Base-by-base conservation (phyloP, 371 early-diverging fungal species). In the Mycotypha africana region DNA sequence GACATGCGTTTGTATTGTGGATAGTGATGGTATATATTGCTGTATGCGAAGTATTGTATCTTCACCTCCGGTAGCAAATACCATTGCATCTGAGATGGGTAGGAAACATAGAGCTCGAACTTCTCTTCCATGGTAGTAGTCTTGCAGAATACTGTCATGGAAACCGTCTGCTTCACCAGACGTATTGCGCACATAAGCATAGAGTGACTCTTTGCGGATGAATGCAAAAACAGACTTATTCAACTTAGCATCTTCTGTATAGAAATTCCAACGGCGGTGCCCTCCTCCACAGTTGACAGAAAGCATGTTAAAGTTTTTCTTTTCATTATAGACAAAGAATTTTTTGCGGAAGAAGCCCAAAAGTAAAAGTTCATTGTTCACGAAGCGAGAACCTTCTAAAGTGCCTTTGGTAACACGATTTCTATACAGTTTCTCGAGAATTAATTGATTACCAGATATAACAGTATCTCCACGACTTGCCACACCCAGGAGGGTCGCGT, bases 371-470 rank as follows among this genome's bases (percentile, higher is more conserved):
- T 79, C 72, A 6, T 66, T 74, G 34, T 83, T 78, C 40, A 80
- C 51, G 36, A 78, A 68, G 4, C 78, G 30, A 15, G 75, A 63
- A 22, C 76, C 67, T 56, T 87, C 88, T 16, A 85, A 47, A 76
- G 85, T 82, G 1, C 86, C 88, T 42, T 78, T 84, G 15, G 88
- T 87, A n/a, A 87, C 72, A 45, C 75, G 75, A 24, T 79, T 76
- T 10, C 74, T 60, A 45, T 79, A 81, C 10, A 84, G 59, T 39
- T 75, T 74, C 54, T 84, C 80, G 3, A 79, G 39, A 6, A 53
- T 35, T 53, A 65, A 49, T 30, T 65, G 67, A 0, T 59, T 45
- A 12, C 56, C 62, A 4, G 44, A 33, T 7, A 65, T 53, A 1
- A 54, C 34, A 1, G 64, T 64, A 28, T 62, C 66, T 2, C 62